Base-by-base conservation (phyloP, 176 grass and related monocot genomes). In the Oryza punctata region DNA sequence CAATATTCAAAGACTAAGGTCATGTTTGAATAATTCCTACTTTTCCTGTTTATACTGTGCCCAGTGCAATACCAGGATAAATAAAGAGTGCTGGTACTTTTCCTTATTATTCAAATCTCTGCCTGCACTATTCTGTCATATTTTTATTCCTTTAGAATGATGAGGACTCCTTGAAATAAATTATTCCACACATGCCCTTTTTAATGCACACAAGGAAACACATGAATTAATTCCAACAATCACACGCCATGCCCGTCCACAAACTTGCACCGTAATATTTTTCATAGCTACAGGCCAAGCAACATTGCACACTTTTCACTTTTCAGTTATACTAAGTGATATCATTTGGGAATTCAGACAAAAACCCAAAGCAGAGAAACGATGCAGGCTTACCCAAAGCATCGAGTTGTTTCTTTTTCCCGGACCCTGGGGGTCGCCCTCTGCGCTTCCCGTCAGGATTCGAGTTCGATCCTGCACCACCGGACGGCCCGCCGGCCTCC, bases 391-490 rank as follows among this genome's bases (percentile, higher is more conserved):
- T 64, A 99, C 97, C 97, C 86, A 99, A 77, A 72, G 97, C 97
- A 50, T 92, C 86, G 15, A 99, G 93, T 9, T 99, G 97, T 63
- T 92, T 94, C 84, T 96, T 96, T 18, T 93, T 99, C 19, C 97
- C 91, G 5, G 97, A 96, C 11, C 93, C 97, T 27, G 89, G 91
- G 26, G 97, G 91, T 0, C 97, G 89, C 1, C 97, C 97, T 63
- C 80, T 84, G 50, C 89, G 89, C 67, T 92, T 93, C 35, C 87
- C 90, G 35, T 96, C 94, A 10, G 82, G 82, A 65, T 87, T 69
- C 26, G 93, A 85, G 88, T 91, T 87, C 9, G 90, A 93, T 1
- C 77, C 78, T 9, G 87, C 80, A 59, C 85, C 89, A 26, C 81
- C 88, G 46, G 87, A 84, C 57, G 81, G 80, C 49, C 84, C 88